Percentiles rank a stretch among this genome's conserved stretches.
Evolutionary conservation across 305 asterid species (phyloP).

Genomic region (Fraxinus ornus): DNA sequence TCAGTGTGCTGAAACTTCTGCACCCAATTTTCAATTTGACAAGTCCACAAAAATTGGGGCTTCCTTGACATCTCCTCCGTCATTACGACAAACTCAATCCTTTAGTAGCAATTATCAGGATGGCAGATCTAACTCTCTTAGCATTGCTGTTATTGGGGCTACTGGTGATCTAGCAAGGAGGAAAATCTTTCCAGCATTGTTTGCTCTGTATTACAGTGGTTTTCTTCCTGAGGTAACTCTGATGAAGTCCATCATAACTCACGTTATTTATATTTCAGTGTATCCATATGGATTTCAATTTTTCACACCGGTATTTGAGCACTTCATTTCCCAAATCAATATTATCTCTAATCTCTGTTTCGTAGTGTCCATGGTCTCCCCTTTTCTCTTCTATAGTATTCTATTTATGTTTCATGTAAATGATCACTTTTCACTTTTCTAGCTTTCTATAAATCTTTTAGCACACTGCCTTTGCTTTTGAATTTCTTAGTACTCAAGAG

Average conservation of each 20-base stretch:
- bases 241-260: neutral
- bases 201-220: constrained; percentile 49
- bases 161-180: constrained; percentile 52
- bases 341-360: neutral
- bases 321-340: neutral
- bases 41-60: constrained; percentile 9
- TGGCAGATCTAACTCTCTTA: constrained; percentile 35
- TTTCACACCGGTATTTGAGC: neutral
- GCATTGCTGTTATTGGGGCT: constrained; percentile 54
- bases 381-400: neutral
- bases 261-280: neutral
- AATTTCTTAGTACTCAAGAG: neutral
- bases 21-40: constrained; percentile 1
- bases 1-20: constrained; percentile 9
- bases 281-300: neutral
- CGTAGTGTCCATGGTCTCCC: neutral
- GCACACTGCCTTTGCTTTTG: neutral
- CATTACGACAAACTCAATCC: constrained; percentile 19
- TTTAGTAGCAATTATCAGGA: constrained; percentile 14
- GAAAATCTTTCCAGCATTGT: constrained; percentile 54
- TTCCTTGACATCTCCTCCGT: constrained; percentile 10
- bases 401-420: neutral
- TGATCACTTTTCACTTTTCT: neutral
- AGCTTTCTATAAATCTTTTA: neutral
- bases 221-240: constrained; percentile 45